A percentile compares a stretch with the other conserved stretches of the same genome.
Evolutionary conservation across 2,329 filamentous ascomycete genomes (phyloP).

Genomic region (Venturia aucupariae): DNA sequence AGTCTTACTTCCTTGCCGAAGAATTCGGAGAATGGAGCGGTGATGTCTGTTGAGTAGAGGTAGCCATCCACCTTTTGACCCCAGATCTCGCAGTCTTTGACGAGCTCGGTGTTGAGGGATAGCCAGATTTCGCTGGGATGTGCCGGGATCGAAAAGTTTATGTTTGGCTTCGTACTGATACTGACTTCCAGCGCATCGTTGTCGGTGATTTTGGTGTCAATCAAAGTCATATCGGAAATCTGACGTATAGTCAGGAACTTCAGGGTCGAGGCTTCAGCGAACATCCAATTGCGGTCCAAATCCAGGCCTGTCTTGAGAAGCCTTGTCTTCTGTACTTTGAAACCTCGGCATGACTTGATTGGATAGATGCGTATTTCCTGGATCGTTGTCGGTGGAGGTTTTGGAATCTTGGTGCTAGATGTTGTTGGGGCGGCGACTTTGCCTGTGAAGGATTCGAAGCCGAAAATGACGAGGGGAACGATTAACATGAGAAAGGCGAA

Average conservation of each 20-base stretch:
- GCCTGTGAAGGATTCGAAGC: slow-evolving; percentile 19
- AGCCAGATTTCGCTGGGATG: slow-evolving; percentile 48
- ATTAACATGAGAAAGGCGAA: slow-evolving; percentile 21
- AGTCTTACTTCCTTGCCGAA: slow-evolving; percentile 47
- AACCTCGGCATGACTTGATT: slow-evolving; percentile 57
- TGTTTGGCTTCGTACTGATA: slow-evolving; percentile 31
- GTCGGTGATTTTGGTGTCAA: slow-evolving; percentile 38
- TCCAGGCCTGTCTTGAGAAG: slow-evolving; percentile 50
- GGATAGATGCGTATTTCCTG: slow-evolving; percentile 50
- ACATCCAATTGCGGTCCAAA: slow-evolving; percentile 59
- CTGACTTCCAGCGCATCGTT: slow-evolving; percentile 41
- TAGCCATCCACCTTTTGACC: slow-evolving; percentile 48
- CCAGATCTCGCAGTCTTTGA: slow-evolving; percentile 47
- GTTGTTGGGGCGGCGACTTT: slow-evolving; percentile 16
- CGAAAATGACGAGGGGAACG: slow-evolving; percentile 25
- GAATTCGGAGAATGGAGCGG: slow-evolving; percentile 45
- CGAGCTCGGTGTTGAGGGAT: slow-evolving; percentile 39
- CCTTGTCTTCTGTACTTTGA: slow-evolving; percentile 43
- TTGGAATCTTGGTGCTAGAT: slow-evolving; percentile 17
- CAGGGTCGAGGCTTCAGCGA: slow-evolving; percentile 43
- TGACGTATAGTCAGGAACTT: slow-evolving; percentile 56
- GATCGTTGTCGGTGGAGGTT: slow-evolving; percentile 33
- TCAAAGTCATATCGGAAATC: slow-evolving; percentile 53
- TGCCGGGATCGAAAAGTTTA: slow-evolving; percentile 43
- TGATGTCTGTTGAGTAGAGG: slow-evolving; percentile 43